A percentile compares a stretch with the other conserved stretches of the same genome.
Conservation (phyloP, 1,284 basidiomycete species). For the Puccinia novopanici region DNA sequence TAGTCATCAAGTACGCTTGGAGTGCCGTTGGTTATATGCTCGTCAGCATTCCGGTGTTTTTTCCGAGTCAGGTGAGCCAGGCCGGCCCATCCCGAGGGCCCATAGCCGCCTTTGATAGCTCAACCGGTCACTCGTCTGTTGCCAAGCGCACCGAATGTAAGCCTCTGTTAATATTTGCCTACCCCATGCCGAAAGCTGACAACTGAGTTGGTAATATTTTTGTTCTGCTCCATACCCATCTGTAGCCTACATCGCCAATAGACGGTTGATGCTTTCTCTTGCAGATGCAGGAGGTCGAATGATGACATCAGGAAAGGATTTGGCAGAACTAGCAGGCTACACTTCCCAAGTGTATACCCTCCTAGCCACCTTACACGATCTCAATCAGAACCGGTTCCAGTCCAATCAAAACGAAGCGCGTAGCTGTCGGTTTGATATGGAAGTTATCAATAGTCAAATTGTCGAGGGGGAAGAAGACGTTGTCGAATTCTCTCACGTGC, state of each 20-base stretch:
- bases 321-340: slow-evolving; percentile 88
- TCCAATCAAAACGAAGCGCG: slow-evolving; percentile 57
- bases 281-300: slow-evolving; percentile 82
- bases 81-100: slow-evolving; percentile 11
- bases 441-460: slow-evolving; percentile 61
- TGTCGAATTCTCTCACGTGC: slow-evolving; percentile 70
- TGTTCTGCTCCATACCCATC: background rate
- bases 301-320: slow-evolving; percentile 67
- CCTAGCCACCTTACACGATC: slow-evolving; percentile 78
- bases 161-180: background rate
- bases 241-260: slow-evolving; percentile 78
- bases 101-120: slow-evolving; percentile 40
- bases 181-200: background rate
- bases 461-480: slow-evolving; percentile 59
- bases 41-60: slow-evolving; percentile 82
- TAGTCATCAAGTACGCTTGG: slow-evolving; percentile 92
- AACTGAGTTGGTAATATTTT: background rate
- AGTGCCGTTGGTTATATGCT: slow-evolving; percentile 83
- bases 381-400: slow-evolving; percentile 61
- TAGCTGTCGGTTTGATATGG: slow-evolving; percentile 59
- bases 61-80: slow-evolving; percentile 27
- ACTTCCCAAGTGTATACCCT: slow-evolving; percentile 87
- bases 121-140: slow-evolving; percentile 34
- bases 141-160: slow-evolving; percentile 51
- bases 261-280: slow-evolving; percentile 84